Evolutionary conservation across 2,329 filamentous ascomycete genomes (phyloP), one percentile per base, ranked within the genome.

Genomic region (Aspergillus nomiae): DNA sequence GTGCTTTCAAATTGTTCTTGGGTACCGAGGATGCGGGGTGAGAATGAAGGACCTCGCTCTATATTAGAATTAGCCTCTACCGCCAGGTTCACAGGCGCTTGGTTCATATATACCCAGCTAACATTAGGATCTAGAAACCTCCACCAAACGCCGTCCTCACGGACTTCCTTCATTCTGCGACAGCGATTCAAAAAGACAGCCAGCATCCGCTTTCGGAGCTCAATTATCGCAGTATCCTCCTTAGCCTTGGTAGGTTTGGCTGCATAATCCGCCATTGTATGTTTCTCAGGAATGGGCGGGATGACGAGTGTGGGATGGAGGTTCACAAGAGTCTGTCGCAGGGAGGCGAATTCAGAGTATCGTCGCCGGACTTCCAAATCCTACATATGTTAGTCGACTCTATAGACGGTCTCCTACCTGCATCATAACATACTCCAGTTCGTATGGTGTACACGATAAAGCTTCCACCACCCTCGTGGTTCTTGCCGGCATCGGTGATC

Each of bases 361-460:
- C 95, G 87, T 71, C 95, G 88, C 71, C 94, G 90, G 60, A 99
- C 95, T 82, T 98, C 94, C 59, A 99, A 87, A 74, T 98, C 94
- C 94, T 97, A 72, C 14, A 59, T 32, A 28, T 6, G 51, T 60
- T 51, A 63, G 60, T 56, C 38, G 16, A 45, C n/a, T 24, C 7
- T 12, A 16, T 56, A 24, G 30, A 8, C 24, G 5, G 3, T 5
- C 14, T 28, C 0, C 19, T 5, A 16, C 30, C 9, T 26, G 16
- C 11, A 9, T n/a, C 26, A 24, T 3, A 51, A 38, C 86, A 66
- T 89, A 97, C 94, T 56, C 93, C 94, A 46, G 95, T 98, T 68
- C 92, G 87, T 73, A 99, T 98, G 12, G 94, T 97, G 79, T 99
- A 99, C 41, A 96, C 94, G 72, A 99, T 99, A 75, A 92, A 97